Evolutionary conservation across 2,329 filamentous ascomycete species (phyloP), one percentile per base, ranked within the genome.

Genomic region (Dactylellina haptotyla): DNA sequence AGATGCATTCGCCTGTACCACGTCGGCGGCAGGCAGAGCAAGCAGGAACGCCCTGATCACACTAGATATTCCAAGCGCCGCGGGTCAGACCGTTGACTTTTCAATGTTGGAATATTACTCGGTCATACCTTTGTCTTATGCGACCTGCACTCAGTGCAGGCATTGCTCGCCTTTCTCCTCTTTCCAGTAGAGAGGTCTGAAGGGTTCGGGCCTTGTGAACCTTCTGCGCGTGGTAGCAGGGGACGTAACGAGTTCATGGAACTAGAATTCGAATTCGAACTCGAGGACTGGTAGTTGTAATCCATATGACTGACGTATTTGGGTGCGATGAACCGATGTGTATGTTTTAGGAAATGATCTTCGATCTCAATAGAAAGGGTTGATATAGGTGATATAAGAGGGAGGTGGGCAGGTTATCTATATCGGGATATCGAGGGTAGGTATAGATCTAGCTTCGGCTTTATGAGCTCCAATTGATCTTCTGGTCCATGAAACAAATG

Each of bases 211-310:
- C 59, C 67, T 48, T 72, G 67, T 16, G 59, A 56, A 26, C 67
- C 67, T 30, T 72, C 67, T 25, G 67, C 67, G n/a, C 67, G 67
- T 45, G 67, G 67, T 32, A 72, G 25, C 53, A 72, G 34, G 20
- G 67, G 67, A 16, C 67, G 59, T 61, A 72, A 45, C 39, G 67
- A 72, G 45, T 64, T 72, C 67, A 72, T 65, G 6, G 67, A 72
- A 65, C 61, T 72, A 20, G 67, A 65, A 54, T 64, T 72, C 12
- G 65, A 70, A 41, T 56, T 70, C 30, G 67, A 72, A 23, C 67
- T 58, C 23, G 67, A 72, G 6, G 67, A 59, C 18, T 45, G 67
- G 32, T 72, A 72, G 23, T 59, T 23, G 34, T 39, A 23, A 4
- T 72, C 67, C 67, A 72, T 72, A 58, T 39, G 48, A 50, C 16